These are phyloP conservation scores for Sarocladiaceae sp. DNA, from an alignment of 2,329 filamentous ascomycete genomes.

Conservation along the genomic window DNA sequence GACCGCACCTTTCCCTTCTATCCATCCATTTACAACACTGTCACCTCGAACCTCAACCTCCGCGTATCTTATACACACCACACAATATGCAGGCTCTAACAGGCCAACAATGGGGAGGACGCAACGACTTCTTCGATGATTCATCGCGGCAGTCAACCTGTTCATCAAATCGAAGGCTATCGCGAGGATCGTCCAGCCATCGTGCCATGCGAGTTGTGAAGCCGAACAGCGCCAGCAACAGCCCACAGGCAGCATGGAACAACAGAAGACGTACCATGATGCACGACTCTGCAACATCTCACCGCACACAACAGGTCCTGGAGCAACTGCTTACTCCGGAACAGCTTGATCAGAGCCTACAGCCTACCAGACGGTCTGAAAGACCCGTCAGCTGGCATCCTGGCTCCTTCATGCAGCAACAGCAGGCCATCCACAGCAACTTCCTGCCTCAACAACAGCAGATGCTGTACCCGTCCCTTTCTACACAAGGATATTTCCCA, in stretches of 20 bases:
- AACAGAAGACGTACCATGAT: conserved; percentile 54
- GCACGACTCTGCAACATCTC: conserved; percentile 44
- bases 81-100: conserved; percentile 11
- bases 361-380: conserved; percentile 19
- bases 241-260: conserved; percentile 52
- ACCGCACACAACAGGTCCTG: conserved; percentile 29
- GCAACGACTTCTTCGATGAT: conserved; percentile 45
- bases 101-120: conserved; percentile 6
- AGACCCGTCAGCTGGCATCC: conserved; percentile 77
- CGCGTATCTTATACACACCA: neutral
- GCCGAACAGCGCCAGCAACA: conserved; percentile 64
- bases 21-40: neutral
- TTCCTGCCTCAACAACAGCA: conserved; percentile 30
- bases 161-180: conserved; percentile 42
- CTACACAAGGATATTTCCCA: conserved; percentile 31
- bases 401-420: conserved; percentile 42
- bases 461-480: conserved; percentile 28
- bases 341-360: conserved; percentile 18
- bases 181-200: conserved; percentile 46
- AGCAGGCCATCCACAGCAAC: neutral
- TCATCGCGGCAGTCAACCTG: conserved; percentile 46
- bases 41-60: too few relatives aligned
- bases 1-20: neutral
- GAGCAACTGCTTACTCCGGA: conserved; percentile 31
- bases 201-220: conserved; percentile 59